Evolutionary conservation across 1,139 yeast species (phyloP).

Genomic region (Eremothecium sinecaudum): DNA sequence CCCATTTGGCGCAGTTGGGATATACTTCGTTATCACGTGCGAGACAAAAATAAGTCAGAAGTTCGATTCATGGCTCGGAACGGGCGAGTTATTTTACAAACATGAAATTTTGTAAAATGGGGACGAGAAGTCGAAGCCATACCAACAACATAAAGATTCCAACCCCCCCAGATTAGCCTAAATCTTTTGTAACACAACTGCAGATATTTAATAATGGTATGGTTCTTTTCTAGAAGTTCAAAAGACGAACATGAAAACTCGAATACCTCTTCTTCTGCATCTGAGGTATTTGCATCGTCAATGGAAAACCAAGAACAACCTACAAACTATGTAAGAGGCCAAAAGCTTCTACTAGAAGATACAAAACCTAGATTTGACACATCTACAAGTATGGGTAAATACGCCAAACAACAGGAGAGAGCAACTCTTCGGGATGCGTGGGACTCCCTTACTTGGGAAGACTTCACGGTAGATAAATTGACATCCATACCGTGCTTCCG

Average conservation of each 20-base stretch:
- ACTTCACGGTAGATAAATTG: conserved; percentile 48
- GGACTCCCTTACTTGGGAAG: conserved; percentile 33
- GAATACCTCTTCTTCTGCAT: background rate
- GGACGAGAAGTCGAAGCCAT: too few relatives aligned
- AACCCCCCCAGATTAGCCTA: too few relatives aligned
- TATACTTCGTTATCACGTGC: too few relatives aligned
- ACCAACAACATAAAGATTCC: too few relatives aligned
- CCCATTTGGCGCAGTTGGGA: too few relatives aligned
- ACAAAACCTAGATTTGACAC: conserved; percentile 33
- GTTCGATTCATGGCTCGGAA: too few relatives aligned
- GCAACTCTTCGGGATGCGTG: conserved; percentile 31
- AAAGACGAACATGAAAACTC: conserved; percentile 11
- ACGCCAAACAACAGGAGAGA: conserved; percentile 20
- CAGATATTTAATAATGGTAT: conserved; percentile 8
- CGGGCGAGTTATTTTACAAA: too few relatives aligned
- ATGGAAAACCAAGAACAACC: conserved; percentile 11
- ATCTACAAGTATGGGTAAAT: conserved; percentile 18
- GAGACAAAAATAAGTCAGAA: too few relatives aligned
- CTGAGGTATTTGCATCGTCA: background rate
- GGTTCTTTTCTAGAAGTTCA: conserved; percentile 9
- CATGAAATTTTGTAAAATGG: too few relatives aligned
- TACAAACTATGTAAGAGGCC: conserved; percentile 27
- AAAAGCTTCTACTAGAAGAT: conserved; percentile 32
- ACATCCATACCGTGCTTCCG: conserved; percentile 79
- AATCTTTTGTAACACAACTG: too few relatives aligned